Evolutionary conservation across 2,329 filamentous ascomycete species (phyloP), one percentile per base, ranked within the genome.

Genomic region (Penicillium sp.): DNA sequence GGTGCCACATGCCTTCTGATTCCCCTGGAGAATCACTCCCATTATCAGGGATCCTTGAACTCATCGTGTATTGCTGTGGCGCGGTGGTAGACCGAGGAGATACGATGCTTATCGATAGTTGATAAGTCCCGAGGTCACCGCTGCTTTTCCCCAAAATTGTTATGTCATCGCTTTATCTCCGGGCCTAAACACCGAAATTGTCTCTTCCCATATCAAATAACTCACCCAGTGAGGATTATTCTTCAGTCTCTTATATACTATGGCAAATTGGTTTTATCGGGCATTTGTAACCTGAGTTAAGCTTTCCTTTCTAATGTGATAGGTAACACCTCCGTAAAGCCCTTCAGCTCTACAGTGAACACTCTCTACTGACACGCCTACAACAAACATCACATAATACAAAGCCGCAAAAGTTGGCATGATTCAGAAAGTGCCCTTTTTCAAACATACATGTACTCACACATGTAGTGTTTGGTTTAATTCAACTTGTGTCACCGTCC

Each of bases 1-100:
- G 66, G 52, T 76, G 74, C 63, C 73, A 74, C 27, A 65, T 53
- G n/a, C 26, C 55, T 14, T 58, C 59, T 13, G 65, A 64, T 35
- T 62, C 67, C 16, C 57, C 57, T 14, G 57, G 65, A 5, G 65
- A 61, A 29, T 65, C 59, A 40, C 61, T 61, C 43, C 16, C 36
- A 34, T 53, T 23, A 27, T 56, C 52, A 34, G 59, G 56, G 4
- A 19, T 19, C 30, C 34, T 40, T 34, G 65, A 60, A 55, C 66
- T 70, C 70, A 74, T 74, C 36, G 51, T 65, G 59, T 46, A 44
- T 29, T 10, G 19, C 1, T 32, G 46, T 18, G 26, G 36, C 10
- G n/a, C 16, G 10, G 14, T 26, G n/a, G 11, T 2, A 38, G 42
- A 40, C n/a, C 39, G 50, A 29, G 35, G 36, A 47, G 47, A 49